Evolutionary conservation across 441 rosid species (phyloP).

Genomic region (Capsella rubella): DNA sequence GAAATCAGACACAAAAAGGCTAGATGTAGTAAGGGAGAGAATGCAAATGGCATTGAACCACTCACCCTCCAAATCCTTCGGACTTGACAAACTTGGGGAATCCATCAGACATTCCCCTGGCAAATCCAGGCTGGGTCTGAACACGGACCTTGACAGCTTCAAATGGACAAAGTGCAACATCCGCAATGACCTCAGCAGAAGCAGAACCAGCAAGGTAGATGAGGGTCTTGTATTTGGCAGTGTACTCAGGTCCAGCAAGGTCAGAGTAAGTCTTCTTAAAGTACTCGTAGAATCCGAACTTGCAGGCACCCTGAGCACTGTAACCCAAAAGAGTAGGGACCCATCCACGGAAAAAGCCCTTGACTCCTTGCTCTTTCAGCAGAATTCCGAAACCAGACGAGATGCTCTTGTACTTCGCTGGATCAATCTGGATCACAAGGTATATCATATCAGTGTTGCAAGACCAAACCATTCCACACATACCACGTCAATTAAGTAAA

Average conservation of each 20-base stretch:
- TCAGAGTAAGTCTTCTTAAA: constrained; percentile 95
- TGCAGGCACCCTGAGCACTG: constrained; percentile 99
- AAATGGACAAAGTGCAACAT: constrained; percentile 96
- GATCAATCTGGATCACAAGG: constrained; percentile 70
- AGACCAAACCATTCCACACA: constrained; percentile 23
- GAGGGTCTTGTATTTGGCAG: constrained; percentile 91
- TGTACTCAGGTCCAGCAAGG: constrained; percentile 92
- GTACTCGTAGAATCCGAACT: constrained; percentile 97
- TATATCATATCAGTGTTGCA: constrained; percentile 4
- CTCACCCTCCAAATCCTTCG: constrained; percentile 92
- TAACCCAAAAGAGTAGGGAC: constrained; percentile 97
- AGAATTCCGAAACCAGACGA: constrained; percentile 93
- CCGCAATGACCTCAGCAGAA: constrained; percentile 99
- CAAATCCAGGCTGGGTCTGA: constrained; percentile 99
- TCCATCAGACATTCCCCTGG: constrained; percentile 94
- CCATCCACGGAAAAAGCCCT: constrained; percentile 98
- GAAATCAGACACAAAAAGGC: constrained; percentile 19
- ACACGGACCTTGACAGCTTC: constrained; percentile 99
- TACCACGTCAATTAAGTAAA: constrained; percentile 13
- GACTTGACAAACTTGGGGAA: constrained; percentile 94
- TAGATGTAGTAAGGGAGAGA: background rate
- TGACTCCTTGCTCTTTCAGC: constrained; percentile 89
- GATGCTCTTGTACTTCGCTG: constrained; percentile 94
- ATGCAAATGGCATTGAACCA: background rate
- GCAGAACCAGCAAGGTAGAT: constrained; percentile 99